Evolutionary conservation across 139 green algal species (phyloP), one percentile per base, ranked within the genome.

Genomic region (Asterochloris sp.): DNA sequence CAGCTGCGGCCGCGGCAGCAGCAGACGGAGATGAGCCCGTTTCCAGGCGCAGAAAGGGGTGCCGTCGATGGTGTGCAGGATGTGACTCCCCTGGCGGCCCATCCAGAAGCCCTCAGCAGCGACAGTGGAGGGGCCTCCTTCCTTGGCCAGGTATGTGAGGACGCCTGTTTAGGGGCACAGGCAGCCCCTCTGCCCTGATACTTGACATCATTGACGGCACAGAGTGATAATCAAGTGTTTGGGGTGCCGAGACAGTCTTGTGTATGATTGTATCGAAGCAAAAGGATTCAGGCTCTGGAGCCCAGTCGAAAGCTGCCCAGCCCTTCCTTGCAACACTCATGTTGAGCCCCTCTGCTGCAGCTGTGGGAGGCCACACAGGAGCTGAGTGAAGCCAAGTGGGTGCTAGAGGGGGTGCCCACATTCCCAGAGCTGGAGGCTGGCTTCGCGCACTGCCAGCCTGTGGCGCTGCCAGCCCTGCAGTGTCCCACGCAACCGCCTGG

Each of bases 121-220:
- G 93, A 96, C 86, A 94, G 89, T 74, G 93, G 93, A 26, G 90
- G 85, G 29, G 89, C 93, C 28, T 91, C 81, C 83, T 96, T 95
- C 86, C 76, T 97, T 47, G 69, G 73, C 0, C 81, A 91, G 78
- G 80, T 95, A 38, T 75, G 69, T 54, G 6, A 54, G 38, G 38
- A 54, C 38, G 38, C 38, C 38, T 54, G 38, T 54, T 54, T 6
- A 54, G 38, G 38, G 38, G 6, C 38, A 54, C 38, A 54, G 6
- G 6, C 38, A 54, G 38, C 38, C 38, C 38, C 38, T 6, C 2
- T 54, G 38, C 4, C 38, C 38, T 54, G 38, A 54, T 54, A 6
- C 38, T 6, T 2, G 38, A 2, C 38, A 54, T 54, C 38, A 54
- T 2, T 54, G 38, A 54, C 38, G 38, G 4, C 38, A 54, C 2